Base-by-base conservation (phyloP, 345 rosid species). In the Linum usitatissimum region DNA sequence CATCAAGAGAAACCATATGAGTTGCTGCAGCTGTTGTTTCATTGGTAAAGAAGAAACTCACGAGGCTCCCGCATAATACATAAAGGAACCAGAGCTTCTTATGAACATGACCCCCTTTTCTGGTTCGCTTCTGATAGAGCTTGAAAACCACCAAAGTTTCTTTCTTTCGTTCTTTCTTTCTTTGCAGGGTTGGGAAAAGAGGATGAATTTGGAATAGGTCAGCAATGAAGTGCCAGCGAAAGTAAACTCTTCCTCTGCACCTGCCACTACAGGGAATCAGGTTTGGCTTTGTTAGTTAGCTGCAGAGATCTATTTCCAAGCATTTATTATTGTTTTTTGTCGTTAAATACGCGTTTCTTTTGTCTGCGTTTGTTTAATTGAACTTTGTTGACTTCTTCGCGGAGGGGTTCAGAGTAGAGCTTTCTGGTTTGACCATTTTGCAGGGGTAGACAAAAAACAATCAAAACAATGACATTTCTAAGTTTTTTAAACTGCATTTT, bases 161-260 rank as follows among this genome's bases (percentile, higher is more conserved):
- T 34, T 10, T 10, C 15, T 45, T 45, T 45, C 38, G 1, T 10
- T 10, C 15, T 45, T 45, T 15, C 1, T 45, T 9, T 45, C 15
- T 45, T 45, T 45, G 14, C 51, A 45, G 51, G 48, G 48, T 7
- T 40, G 13, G 51, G 15, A 45, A 13, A 4, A 45, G 17, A 21
- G 14, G 38, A 10, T 17, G 60, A 18, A n/a, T 19, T 19, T 12
- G 34, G 60, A 19, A 20, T 19, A 17, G 30, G 31, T 57, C 60
- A 57, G 31, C 10, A 21, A 57, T 18, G 60, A 57, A 57, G 76
- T 60, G 76, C 72, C 38, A 45, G 36, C 13, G 17, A 23, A 57
- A 57, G 60, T 57, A 56, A 56, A 56, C 59, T 12, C 8, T 40
- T 7, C 48, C 10, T 40, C 8, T 40, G 48, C 48, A 40, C 5